These are phyloP conservation scores for Podaxis carcinomalis DNA, from an alignment of 768 basidiomycete genomes.

Conservation along the genomic window DNA sequence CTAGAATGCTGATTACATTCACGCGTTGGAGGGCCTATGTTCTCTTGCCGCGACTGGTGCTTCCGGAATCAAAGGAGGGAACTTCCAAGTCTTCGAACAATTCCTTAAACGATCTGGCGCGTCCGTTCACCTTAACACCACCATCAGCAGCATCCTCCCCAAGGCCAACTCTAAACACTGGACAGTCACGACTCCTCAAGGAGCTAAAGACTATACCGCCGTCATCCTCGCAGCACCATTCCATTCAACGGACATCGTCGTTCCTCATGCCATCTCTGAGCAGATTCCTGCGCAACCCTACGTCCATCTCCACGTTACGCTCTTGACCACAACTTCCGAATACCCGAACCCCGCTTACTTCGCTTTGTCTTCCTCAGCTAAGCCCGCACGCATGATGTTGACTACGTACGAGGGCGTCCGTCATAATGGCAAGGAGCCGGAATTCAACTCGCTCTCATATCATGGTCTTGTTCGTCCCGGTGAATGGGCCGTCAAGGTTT, in stretches of 20 bases:
- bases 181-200: slow-evolving; percentile 46
- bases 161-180: slow-evolving; percentile 38
- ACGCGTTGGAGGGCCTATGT: slow-evolving; percentile 69
- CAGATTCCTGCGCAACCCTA: slow-evolving; percentile 71
- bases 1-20: slow-evolving; percentile 66
- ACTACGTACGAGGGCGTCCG: slow-evolving; percentile 66
- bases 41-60: slow-evolving; percentile 74
- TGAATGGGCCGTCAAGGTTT: slow-evolving; percentile 84
- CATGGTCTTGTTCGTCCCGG: slow-evolving; percentile 53
- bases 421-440: slow-evolving; percentile 55
- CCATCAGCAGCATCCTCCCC: slow-evolving; percentile 50
- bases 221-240: slow-evolving; percentile 88
- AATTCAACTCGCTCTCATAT: slow-evolving; percentile 87
- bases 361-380: slow-evolving; percentile 37
- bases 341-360: slow-evolving; percentile 67
- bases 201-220: slow-evolving; percentile 54
- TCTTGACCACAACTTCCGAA: slow-evolving; percentile 73
- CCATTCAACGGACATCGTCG: slow-evolving; percentile 57
- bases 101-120: slow-evolving; percentile 74
- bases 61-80: slow-evolving; percentile 67
- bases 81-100: slow-evolving; percentile 78
- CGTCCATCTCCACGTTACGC: slow-evolving; percentile 82
- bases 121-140: slow-evolving; percentile 63
- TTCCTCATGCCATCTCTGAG: slow-evolving; percentile 43
- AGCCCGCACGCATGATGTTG: slow-evolving; percentile 61